A percentile compares a stretch with the other conserved stretches of the same genome.
Conservation (phyloP, 768 basidiomycete genomes). For the Tephrocybe sp. region DNA sequence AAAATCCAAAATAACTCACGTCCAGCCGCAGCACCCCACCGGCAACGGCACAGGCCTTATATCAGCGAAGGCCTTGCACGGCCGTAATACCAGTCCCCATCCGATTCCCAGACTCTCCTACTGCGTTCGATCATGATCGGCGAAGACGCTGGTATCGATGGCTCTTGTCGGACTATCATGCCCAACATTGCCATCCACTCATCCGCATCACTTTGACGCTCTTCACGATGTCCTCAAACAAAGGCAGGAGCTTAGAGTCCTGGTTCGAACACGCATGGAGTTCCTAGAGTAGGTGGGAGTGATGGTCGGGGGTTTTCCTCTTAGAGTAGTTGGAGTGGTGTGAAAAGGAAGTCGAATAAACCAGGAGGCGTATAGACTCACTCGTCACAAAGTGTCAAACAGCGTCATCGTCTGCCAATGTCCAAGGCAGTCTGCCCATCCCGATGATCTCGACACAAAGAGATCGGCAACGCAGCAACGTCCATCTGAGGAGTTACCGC, state of each 20-base stretch:
- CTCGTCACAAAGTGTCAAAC: slow-evolving; percentile 53
- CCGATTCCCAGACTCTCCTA: slow-evolving; percentile 11
- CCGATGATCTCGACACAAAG: slow-evolving; percentile 63
- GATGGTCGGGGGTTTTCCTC: slow-evolving; percentile 52
- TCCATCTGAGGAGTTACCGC: slow-evolving; percentile 55
- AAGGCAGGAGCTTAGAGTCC: slow-evolving; percentile 49
- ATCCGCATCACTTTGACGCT: slow-evolving; percentile 47
- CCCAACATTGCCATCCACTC: slow-evolving; percentile 13
- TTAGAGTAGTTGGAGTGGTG: slow-evolving; percentile 22
- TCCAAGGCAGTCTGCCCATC: slow-evolving; percentile 64
- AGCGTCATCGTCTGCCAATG: slow-evolving; percentile 45
- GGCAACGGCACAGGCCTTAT: slow-evolving; percentile 35
- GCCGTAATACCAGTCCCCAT: slow-evolving; percentile 7
- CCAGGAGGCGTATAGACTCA: slow-evolving; percentile 25
- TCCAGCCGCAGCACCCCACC: too few species aligned
- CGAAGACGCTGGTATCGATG: not conserved
- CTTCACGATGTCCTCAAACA: slow-evolving; percentile 48
- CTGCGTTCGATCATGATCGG: slow-evolving; percentile 17
- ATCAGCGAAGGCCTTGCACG: slow-evolving; percentile 35
- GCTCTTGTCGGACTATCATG: not conserved
- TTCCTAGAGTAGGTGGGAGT: slow-evolving; percentile 42
- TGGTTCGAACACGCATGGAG: slow-evolving; percentile 57
- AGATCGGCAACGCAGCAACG: slow-evolving; percentile 69
- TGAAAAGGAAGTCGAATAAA: slow-evolving; percentile 4
- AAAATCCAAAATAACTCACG: slow-evolving; percentile 19